Evolutionary conservation across 192 early-diverging fungal genomes (phyloP).

Genomic region (Geosiphon pyriformis): DNA sequence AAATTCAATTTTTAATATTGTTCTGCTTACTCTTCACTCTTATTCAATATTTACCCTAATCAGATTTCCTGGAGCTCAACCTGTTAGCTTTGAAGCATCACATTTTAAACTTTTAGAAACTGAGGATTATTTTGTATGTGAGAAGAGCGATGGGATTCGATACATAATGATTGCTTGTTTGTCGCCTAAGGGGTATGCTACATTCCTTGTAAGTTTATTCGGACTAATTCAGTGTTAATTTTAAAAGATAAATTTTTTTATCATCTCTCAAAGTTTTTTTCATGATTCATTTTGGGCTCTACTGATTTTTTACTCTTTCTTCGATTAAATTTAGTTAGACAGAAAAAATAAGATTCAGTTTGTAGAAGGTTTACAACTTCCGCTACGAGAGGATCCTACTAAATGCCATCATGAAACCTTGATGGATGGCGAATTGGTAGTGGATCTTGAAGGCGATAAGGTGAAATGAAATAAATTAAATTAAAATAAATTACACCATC

Average conservation of each 20-base stretch:
- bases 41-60: neutral
- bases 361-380: constrained; percentile 48
- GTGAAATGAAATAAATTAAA: constrained; percentile 19
- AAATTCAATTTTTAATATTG: neutral
- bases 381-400: constrained; percentile 29
- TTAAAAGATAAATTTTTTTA: neutral
- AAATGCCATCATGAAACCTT: constrained; percentile 53
- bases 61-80: constrained; percentile 56
- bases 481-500: neutral
- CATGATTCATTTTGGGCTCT: neutral
- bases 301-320: constrained; percentile 5
- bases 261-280: neutral
- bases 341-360: constrained; percentile 60
- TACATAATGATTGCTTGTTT: constrained; percentile 39
- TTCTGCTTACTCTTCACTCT: no score
- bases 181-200: constrained; percentile 37
- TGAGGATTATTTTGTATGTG: constrained; percentile 58
- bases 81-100: constrained; percentile 41
- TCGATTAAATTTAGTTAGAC: constrained; percentile 46
- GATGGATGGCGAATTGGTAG: constrained; percentile 68
- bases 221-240: neutral
- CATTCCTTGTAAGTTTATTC: constrained; percentile 40
- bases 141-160: constrained; percentile 47
- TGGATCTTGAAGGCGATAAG: constrained; percentile 48
- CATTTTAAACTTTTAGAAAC: constrained; percentile 40